Conservation (phyloP, 352 stramenopile species). For the Globisporangium radiosum region DNA sequence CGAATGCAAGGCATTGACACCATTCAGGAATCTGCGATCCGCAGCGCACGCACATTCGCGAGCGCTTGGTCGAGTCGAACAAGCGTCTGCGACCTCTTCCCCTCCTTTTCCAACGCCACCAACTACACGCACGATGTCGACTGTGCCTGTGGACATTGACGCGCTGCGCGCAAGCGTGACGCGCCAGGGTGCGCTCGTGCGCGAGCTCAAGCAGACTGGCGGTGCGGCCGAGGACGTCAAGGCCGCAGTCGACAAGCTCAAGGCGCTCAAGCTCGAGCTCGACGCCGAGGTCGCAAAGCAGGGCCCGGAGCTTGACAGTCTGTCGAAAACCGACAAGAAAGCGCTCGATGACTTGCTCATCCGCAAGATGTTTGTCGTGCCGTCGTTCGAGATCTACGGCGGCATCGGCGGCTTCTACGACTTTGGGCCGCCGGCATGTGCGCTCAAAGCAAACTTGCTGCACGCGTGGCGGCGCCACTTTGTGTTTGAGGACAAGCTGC, state of each 20-base stretch:
- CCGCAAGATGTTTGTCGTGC: constrained; percentile 99
- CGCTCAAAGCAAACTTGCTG: constrained; percentile 96
- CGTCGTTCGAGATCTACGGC: constrained; percentile 99
- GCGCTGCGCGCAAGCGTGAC: constrained; percentile 92
- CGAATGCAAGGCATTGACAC: too few relatives aligned
- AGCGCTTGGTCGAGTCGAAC: neutral
- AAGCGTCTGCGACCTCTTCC: neutral
- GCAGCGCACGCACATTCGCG: too few relatives aligned
- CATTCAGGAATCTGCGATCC: neutral
- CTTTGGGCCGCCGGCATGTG: constrained; percentile 94
- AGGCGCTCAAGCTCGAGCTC: constrained; percentile 90
- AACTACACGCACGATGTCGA: constrained; percentile 7
- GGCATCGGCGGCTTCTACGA: constrained; percentile 98
- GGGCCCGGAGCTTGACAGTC: constrained; percentile 46
- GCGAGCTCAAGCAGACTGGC: constrained; percentile 96
- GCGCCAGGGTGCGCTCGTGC: constrained; percentile 92
- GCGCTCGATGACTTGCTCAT: constrained; percentile 97
- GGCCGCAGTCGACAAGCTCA: constrained; percentile 89
- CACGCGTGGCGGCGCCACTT: constrained; percentile 97
- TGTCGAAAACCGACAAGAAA: constrained; percentile 82
- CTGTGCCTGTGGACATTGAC: constrained; percentile 84
- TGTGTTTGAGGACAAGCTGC: constrained; percentile 97
- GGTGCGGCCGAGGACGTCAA: constrained; percentile 82
- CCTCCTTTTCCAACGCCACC: neutral
- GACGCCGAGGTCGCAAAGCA: constrained; percentile 75